These are phyloP conservation scores for Exophiala sideris DNA, from an alignment of 2,329 filamentous ascomycete species.

Conservation along the genomic window DNA sequence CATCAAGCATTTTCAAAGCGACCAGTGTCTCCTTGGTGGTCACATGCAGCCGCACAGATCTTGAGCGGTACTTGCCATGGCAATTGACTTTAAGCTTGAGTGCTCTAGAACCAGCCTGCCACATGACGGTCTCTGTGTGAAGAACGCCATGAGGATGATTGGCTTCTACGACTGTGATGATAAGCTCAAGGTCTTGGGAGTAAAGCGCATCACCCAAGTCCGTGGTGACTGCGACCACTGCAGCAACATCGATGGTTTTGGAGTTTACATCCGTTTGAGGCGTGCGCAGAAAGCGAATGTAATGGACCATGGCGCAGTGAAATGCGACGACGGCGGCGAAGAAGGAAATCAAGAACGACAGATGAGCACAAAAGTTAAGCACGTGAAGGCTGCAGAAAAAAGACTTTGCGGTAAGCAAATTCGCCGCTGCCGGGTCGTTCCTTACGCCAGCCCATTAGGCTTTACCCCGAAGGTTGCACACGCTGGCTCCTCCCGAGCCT, in stretches of 20 bases:
- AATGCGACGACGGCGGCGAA: background rate
- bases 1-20: conserved; percentile 7
- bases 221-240: conserved; percentile 63
- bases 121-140: conserved; percentile 43
- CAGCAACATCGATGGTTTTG: conserved; percentile 44
- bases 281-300: conserved; percentile 66
- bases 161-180: conserved; percentile 21
- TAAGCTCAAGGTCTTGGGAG: conserved; percentile 44
- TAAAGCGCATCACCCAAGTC: conserved; percentile 66
- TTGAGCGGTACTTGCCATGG: conserved; percentile 21
- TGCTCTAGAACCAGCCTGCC: conserved; percentile 44
- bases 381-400: background rate
- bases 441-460: too few relatives aligned
- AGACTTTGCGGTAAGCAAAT: too few relatives aligned
- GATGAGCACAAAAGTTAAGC: background rate
- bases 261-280: conserved; percentile 48
- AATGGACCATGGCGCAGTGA: conserved; percentile 55
- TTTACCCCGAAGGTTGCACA: too few relatives aligned
- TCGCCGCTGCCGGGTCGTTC: too few relatives aligned
- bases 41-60: conserved; percentile 26
- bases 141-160: conserved; percentile 34
- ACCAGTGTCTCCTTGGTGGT: conserved; percentile 18
- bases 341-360: background rate
- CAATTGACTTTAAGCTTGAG: conserved; percentile 42
- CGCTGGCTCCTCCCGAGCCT: too few relatives aligned